Evolutionary conservation across 176 grass and related monocot species (phyloP).

Genomic region (Pharus latifolius): DNA sequence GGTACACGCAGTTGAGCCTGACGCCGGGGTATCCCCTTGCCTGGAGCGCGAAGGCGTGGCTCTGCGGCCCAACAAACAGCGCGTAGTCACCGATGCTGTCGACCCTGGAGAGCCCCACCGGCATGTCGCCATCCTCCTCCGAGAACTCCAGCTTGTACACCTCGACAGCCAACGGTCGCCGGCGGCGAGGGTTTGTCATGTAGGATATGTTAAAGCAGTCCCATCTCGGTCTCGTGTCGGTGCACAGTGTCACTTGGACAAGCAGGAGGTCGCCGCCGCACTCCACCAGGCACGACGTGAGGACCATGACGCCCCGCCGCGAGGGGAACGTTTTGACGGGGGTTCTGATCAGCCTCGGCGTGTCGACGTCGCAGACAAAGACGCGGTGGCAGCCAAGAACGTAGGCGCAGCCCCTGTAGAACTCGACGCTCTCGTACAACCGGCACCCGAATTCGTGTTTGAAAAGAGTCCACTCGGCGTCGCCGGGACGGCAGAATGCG

Average conservation of each 20-base stretch:
- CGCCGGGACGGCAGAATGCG: background rate
- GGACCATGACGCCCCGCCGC: background rate
- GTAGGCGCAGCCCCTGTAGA: background rate
- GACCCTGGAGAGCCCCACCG: background rate
- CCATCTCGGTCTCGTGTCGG: background rate
- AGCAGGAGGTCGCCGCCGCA: background rate
- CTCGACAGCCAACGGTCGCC: background rate
- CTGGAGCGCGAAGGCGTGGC: conserved; percentile 13
- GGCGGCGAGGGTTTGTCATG: no score
- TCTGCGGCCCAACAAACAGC: background rate
- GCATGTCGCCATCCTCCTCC: background rate
- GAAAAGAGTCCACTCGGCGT: background rate
- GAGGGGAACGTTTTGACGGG: background rate
- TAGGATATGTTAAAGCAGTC: no score
- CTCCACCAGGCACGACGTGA: background rate
- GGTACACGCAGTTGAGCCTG: conserved; percentile 1
- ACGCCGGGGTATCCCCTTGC: background rate
- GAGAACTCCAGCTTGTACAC: background rate
- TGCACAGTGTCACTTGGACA: background rate
- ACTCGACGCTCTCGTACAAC: background rate
- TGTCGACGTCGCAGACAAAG: background rate
- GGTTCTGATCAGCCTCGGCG: background rate
- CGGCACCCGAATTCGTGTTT: no score
- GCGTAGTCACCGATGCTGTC: background rate
- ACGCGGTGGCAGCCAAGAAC: background rate